Evolutionary conservation across 140 eudicot genomes (phyloP), one percentile per base, ranked within the genome.

Genomic region (Senecio squalidus): DNA sequence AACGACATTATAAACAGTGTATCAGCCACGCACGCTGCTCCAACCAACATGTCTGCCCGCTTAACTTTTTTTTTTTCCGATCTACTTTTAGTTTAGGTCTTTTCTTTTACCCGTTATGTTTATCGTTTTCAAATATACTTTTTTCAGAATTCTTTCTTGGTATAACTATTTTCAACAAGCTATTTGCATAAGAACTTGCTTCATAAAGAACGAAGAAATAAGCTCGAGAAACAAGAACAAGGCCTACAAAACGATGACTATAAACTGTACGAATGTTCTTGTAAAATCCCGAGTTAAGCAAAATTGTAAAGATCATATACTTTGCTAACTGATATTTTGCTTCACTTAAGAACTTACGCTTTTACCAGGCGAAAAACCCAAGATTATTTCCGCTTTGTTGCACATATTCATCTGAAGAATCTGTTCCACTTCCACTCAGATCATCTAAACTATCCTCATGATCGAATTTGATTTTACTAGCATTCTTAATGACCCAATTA

Each of bases 401-500:
- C 60, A 60, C 69, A 52, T 72, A 39, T 51, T 76, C 95, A 9
- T 82, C 88, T 1, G 88, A 76, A 2, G 96, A 84, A 51, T 79
- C 97, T 9, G 75, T 79, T 18, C 70, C 83, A n/a, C 93, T 89
- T 47, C n/a, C 62, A 18, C 58, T 38, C n/a, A 58, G 31, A 23
- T 59, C 68, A 8, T 55, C 89, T 31, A 89, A 77, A 30, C 69
- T 49, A 9, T 66, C 84, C 9, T 78, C 90, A 0, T 80, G 74
- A 36, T 63, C 62, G 22, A 89, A 45, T 60, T 78, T 77, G 44
- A 90, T 80, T 47, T 87, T 66, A 40, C 76, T 82, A 0, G 89
- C 83, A 40, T 86, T 55, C 16, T 76, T 72, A 0, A 89, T 66
- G 17, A 90, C 18, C 97, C 97, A 90, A 2, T 82, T 83, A 4